Conservation (phyloP, 2,329 filamentous ascomycete species). For the Pseudodiploospora longispora region DNA sequence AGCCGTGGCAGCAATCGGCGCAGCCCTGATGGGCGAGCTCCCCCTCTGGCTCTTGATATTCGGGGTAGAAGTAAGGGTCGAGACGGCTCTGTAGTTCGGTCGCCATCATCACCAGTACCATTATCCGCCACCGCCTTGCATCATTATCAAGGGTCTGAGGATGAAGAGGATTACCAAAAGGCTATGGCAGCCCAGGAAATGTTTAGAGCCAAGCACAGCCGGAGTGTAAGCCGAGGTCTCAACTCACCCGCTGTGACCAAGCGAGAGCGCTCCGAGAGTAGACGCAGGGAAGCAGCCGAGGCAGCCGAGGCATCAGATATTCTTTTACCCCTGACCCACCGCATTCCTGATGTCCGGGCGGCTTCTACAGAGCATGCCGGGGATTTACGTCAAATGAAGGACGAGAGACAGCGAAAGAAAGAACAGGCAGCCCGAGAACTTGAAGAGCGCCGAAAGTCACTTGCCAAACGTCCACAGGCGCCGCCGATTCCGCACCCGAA, state of each 20-base stretch:
- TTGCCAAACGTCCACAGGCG: constrained; percentile 71
- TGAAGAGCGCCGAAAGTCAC: constrained; percentile 77
- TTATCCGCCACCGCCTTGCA: constrained; percentile 47
- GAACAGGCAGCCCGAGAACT: constrained; percentile 76
- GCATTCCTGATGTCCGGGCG: constrained; percentile 21
- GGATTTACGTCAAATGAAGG: constrained; percentile 47
- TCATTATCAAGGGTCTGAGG: constrained; percentile 43
- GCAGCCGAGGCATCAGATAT: constrained; percentile 22
- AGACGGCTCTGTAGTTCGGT: constrained; percentile 52
- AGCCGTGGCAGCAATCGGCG: constrained; percentile 39
- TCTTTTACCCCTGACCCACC: constrained; percentile 20
- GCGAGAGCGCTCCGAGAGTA: constrained; percentile 32
- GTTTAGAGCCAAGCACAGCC: constrained; percentile 47
- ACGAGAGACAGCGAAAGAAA: constrained; percentile 58
- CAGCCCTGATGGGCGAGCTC: constrained; percentile 38
- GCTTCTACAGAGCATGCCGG: constrained; percentile 41
- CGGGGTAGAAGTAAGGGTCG: constrained; percentile 58
- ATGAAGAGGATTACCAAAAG: constrained; percentile 52
- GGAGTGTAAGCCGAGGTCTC: constrained; percentile 38
- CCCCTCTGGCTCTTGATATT: constrained; percentile 35
- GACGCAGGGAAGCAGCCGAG: constrained; percentile 25
- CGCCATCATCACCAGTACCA: constrained; percentile 74
- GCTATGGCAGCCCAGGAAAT: constrained; percentile 46
- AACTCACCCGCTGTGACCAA: constrained; percentile 27
- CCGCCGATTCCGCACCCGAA: constrained; percentile 72